phyloP scores from a whole-genome alignment of 2,329 filamentous ascomycete genomes.

The Alternaria sp. region DNA sequence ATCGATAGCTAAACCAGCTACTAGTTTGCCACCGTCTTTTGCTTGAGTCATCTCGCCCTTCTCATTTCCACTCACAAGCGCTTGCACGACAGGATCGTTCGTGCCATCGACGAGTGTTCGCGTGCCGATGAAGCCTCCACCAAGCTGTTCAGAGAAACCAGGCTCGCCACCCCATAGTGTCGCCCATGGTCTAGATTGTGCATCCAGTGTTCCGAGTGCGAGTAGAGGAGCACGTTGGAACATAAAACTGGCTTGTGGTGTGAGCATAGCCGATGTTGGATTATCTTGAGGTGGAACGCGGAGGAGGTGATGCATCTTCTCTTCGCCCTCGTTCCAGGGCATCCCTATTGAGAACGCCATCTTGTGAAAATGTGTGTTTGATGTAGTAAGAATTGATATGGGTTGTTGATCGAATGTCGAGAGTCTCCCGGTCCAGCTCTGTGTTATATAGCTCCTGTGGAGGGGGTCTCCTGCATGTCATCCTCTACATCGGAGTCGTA shows the following conservation, averaged over 20 bases:
- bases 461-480: not conserved
- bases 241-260: constrained; percentile 67
- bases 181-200: constrained; percentile 74
- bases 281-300: constrained; percentile 68
- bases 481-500: not conserved
- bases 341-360: constrained; percentile 58
- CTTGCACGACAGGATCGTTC: constrained; percentile 75
- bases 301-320: constrained; percentile 70
- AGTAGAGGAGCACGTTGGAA: constrained; percentile 72
- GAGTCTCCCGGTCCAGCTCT: not conserved
- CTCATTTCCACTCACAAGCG: constrained; percentile 62
- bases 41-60: constrained; percentile 55
- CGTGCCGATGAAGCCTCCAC: constrained; percentile 70
- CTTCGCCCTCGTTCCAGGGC: constrained; percentile 73
- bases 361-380: not conserved
- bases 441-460: not conserved
- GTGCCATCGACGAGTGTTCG: constrained; percentile 66
- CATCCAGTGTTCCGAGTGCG: constrained; percentile 77
- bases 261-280: constrained; percentile 72
- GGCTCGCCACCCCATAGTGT: constrained; percentile 78
- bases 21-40: constrained; percentile 57
- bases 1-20: constrained; percentile 71
- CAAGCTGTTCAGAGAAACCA: constrained; percentile 72
- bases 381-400: not conserved
- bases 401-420: not conserved